These are phyloP conservation scores for Trichoderma virens DNA, from an alignment of 495 filamentous ascomycete species.

Conservation along the genomic window DNA sequence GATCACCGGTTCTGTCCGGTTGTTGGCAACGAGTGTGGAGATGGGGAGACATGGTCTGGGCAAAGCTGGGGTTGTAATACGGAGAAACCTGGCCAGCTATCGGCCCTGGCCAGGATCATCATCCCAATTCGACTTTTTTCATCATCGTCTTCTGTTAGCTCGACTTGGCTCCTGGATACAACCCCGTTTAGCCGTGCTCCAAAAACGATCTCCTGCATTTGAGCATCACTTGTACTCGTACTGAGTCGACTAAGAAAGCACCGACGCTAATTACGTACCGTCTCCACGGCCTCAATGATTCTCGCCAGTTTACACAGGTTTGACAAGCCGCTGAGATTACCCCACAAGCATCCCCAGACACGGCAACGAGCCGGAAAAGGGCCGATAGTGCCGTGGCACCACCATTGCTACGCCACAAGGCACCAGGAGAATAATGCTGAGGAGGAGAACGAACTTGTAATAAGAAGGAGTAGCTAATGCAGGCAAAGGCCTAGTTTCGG, in stretches of 20 bases:
- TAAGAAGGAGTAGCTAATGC: constrained; percentile 3
- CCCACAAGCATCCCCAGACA: constrained; percentile 1
- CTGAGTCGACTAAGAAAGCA: too few relatives aligned
- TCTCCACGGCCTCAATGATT: not conserved
- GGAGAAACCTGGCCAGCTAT: not conserved
- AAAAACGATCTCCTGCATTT: not conserved
- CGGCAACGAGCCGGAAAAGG: constrained; percentile 4
- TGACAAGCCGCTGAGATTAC: not conserved
- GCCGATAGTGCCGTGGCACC: not conserved
- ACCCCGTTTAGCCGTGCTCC: not conserved
- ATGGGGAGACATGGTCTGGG: not conserved
- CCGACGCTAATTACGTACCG: constrained; percentile 4
- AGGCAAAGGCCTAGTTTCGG: not conserved
- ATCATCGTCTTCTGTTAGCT: not conserved
- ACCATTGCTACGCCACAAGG: not conserved
- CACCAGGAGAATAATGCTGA: not conserved
- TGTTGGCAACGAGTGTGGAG: not conserved
- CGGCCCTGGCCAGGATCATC: not conserved
- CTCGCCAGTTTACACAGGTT: not conserved
- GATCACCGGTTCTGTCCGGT: not conserved
- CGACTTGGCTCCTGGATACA: not conserved
- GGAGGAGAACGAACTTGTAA: not conserved
- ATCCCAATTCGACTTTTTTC: not conserved
- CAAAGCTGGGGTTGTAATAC: not conserved
- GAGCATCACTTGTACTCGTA: too few relatives aligned